Evolutionary conservation across 805 yeast species (phyloP), one percentile per base, ranked within the genome.

Genomic region (Saturnispora ahearnii): DNA sequence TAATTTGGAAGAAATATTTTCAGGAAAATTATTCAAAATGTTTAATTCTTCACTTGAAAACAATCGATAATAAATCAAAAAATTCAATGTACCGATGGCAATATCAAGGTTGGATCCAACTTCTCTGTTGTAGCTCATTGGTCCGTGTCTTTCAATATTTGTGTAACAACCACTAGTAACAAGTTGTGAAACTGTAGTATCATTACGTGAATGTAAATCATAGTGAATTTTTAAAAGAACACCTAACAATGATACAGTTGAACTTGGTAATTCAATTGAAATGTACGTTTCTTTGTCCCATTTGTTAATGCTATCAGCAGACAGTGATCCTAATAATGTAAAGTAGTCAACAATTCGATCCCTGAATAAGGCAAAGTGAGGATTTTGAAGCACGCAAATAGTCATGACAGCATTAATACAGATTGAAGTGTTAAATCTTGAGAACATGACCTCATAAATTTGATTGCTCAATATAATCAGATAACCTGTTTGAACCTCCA

Each of bases 311-410:
- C 56, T 56, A 28, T 53, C 48, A 28, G 45, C 11, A 51, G 59
- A 40, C 53, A 57, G 49, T 21, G 51, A 15, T 30, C 52, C 63
- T 57, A 72, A 40, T 48, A 53, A 4, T 24, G 50, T 30, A 51
- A 55, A 42, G 56, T 65, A 56, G 37, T 53, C 51, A 13, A 55
- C 33, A 1, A 62, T 59, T 9, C 61, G 43, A 4, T 66, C 62
- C 38, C 63, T 64, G 42, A 73, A 58, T 5, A 54, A 57, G 3
- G 63, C 57, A 49, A 73, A 73, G 4, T 81, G 81, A 8, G 74
- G 77, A 40, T 66, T 59, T 57, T 81, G 82, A 50, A 80, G 65
- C 42, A 81, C 71, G n/a, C 74, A 60, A 24, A 80, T 68, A 2
- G 68, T 62, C 53, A 77, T 62, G 0, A 76, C 58, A 0, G 77